Base-by-base conservation (phyloP, 2,329 filamentous ascomycete species). In the Raffaelea albimanens region DNA sequence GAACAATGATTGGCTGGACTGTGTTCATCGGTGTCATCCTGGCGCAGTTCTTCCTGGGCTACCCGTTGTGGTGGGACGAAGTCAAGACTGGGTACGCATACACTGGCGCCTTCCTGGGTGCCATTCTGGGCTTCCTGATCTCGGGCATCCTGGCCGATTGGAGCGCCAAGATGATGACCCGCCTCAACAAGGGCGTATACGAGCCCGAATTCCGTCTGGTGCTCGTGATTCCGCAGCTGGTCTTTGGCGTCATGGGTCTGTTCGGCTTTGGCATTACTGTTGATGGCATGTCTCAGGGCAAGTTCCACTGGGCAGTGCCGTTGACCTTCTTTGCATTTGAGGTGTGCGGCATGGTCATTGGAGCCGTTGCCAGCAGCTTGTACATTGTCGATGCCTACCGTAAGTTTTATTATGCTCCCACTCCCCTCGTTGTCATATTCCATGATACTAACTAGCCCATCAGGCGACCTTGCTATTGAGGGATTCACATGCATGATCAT, bases 371-470 rank as follows among this genome's bases (percentile, higher is more conserved):
- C 2, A 85, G 82, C 52, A 86, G 87, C 1, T 68, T 95, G 21
- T 97, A 97, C 60, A 84, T 96, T 59, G 86, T 95, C 8, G 91
- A 96, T 66, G 90, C 90, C 0, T 91, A 96, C 65, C 83, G 89
- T 84, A 68, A 63, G 81, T 76, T 33, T 22, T 43, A 20, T 43
- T 43, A 29, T 23, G 14, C 29, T 18, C 34, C 25, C 51, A 10
- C 14, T 43, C 25, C n/a, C 14, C 25, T 29, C 18, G 16, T 18
- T 31, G 23, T 45, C 29, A 9, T 5, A 14, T 9, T 34, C 25
- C 34, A 4, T 5, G 43, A 38, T 19, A 5, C 10, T 33, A 46
- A 38, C 34, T 38, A 19, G 5, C 19, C 18, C 13, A 25, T 11
- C 38, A 86, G 83, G 82, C 8, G 83, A 91, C 52, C 79, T 95